These are phyloP conservation scores for Metarhizium brunneum DNA, from an alignment of 2,329 filamentous ascomycete genomes.

Conservation along the genomic window DNA sequence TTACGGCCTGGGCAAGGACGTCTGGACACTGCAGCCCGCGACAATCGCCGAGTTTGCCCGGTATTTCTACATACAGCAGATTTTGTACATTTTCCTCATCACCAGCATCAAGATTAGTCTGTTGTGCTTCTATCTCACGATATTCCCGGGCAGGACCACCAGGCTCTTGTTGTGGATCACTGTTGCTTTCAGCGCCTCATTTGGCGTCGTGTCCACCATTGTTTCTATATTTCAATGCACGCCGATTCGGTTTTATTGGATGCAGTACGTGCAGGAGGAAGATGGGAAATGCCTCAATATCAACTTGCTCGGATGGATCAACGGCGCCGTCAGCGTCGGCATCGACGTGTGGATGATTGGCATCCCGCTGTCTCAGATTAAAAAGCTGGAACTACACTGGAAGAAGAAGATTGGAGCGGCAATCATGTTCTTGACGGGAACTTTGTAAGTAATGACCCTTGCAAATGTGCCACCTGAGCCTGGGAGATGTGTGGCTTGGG, in stretches of 20 bases:
- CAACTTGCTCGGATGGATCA: slow-evolving; percentile 3
- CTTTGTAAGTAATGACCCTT: slow-evolving; percentile 2
- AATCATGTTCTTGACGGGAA: slow-evolving; percentile 7
- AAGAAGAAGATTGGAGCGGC: slow-evolving; percentile 5
- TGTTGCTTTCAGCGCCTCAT: neutral
- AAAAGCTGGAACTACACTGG: slow-evolving; percentile 3
- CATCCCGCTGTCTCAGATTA: slow-evolving; percentile 5
- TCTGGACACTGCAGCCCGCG: slow-evolving; percentile 20
- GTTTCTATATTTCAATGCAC: slow-evolving; percentile 2
- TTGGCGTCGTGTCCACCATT: neutral
- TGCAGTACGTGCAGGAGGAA: neutral
- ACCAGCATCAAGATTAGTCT: slow-evolving; percentile 3
- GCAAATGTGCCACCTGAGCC: neutral
- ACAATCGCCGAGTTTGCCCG: slow-evolving; percentile 1
- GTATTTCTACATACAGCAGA: slow-evolving; percentile 5
- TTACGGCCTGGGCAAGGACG: slow-evolving; percentile 22
- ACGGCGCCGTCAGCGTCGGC: slow-evolving; percentile 3
- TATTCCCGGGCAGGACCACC: slow-evolving; percentile 1
- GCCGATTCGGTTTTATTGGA: slow-evolving; percentile 3
- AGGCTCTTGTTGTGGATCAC: slow-evolving; percentile 3
- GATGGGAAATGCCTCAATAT: slow-evolving; percentile 5
- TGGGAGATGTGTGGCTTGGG: neutral
- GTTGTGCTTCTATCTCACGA: slow-evolving; percentile 5
- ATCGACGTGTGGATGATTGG: slow-evolving; percentile 7
- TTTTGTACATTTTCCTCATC: slow-evolving; percentile 6